phyloP scores from a whole-genome alignment of 2,329 filamentous ascomycete genomes.

The Lasiodiplodia gonubiensis region DNA sequence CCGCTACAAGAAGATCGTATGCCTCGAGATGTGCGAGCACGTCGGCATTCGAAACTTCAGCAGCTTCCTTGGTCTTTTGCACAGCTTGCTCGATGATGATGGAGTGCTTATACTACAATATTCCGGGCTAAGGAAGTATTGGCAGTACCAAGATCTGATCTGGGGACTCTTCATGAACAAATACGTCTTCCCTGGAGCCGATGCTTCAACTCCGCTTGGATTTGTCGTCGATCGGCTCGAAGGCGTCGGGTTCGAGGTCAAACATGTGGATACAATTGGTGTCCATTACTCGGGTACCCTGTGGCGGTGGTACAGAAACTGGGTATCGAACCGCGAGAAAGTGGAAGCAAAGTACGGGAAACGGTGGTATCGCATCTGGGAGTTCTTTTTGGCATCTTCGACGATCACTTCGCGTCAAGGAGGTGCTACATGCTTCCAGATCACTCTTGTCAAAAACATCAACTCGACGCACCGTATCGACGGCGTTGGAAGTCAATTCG shows the following conservation, averaged over 20 bases:
- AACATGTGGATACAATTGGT: constrained; percentile 88
- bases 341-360: constrained; percentile 93
- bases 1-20: constrained; percentile 92
- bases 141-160: constrained; percentile 97
- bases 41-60: constrained; percentile 90
- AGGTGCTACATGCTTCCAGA: constrained; percentile 83
- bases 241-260: constrained; percentile 86
- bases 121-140: constrained; percentile 88
- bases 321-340: constrained; percentile 92
- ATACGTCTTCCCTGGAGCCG: constrained; percentile 96
- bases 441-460: constrained; percentile 86
- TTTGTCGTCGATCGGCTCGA: constrained; percentile 87
- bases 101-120: constrained; percentile 96
- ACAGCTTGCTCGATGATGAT: constrained; percentile 96
- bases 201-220: constrained; percentile 90
- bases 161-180: constrained; percentile 99
- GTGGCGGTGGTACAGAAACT: constrained; percentile 99
- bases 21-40: constrained; percentile 98
- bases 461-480: constrained; percentile 84
- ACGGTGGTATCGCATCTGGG: constrained; percentile 96
- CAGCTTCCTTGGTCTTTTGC: constrained; percentile 81
- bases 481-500: constrained; percentile 56
- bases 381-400: constrained; percentile 86
- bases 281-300: constrained; percentile 96
- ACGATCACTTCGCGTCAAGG: constrained; percentile 86